Evolutionary conservation across 2,329 filamentous ascomycete species (phyloP).

Genomic region (Alternaria novae-zelandiae): DNA sequence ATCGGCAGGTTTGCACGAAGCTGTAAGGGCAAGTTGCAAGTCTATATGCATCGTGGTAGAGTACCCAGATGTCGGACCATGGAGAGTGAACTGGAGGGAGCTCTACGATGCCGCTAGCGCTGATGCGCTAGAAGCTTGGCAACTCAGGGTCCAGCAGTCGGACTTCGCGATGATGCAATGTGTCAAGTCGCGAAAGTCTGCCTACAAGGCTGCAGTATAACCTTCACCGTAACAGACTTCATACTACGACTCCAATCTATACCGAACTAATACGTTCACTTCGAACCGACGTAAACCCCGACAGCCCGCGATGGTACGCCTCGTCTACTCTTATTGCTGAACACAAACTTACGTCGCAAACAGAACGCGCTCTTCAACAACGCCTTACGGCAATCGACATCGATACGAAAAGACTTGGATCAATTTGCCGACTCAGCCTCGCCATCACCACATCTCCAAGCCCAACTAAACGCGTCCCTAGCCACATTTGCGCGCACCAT

Average conservation of each 20-base stretch:
- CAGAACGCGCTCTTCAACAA: conserved; percentile 87
- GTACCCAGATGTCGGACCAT: background rate
- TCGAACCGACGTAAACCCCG: background rate
- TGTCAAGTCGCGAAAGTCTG: conserved; percentile 33
- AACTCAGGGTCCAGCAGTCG: conserved; percentile 12
- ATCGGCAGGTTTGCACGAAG: background rate
- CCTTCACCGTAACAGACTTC: background rate
- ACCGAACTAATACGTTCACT: background rate
- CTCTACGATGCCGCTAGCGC: background rate
- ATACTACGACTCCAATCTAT: background rate
- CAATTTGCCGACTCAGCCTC: conserved; percentile 67
- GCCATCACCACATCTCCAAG: conserved; percentile 68
- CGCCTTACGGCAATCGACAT: conserved; percentile 81
- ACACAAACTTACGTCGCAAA: conserved; percentile 15
- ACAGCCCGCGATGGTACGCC: conserved; percentile 27
- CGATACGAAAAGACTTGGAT: conserved; percentile 78
- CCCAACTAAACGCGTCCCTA: conserved; percentile 58
- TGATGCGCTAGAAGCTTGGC: conserved; percentile 12
- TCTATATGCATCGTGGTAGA: background rate
- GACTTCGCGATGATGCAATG: conserved; percentile 39
- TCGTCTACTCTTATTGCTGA: background rate
- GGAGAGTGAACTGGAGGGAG: background rate
- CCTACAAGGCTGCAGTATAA: conserved; percentile 10
- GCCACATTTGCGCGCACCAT: conserved; percentile 86
- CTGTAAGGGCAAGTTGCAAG: background rate